phyloP scores from a whole-genome alignment of 73 alveolate species.

The Tetrahymena malaccensis region DNA sequence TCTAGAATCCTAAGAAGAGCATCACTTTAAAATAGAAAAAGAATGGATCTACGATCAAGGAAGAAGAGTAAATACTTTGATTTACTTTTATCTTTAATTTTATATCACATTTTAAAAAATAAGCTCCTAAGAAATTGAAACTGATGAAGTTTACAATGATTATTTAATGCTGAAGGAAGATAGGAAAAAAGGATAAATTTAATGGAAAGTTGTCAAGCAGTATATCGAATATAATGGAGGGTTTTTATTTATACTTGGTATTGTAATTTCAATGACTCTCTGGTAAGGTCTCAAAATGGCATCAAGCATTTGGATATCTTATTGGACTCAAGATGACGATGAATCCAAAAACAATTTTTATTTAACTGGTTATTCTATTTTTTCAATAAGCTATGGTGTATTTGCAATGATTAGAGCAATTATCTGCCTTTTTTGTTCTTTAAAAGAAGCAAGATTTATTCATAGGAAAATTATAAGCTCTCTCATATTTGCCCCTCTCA shows the following conservation, averaged over 20 bases:
- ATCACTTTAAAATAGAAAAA: not conserved
- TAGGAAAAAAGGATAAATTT: not conserved
- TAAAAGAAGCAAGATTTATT: not conserved
- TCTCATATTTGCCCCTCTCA: conserved; percentile 76
- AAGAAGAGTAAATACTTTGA: not conserved
- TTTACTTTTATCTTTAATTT: too few species aligned
- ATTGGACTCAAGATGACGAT: not conserved
- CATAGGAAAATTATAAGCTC: conserved; percentile 42
- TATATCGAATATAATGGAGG: not conserved
- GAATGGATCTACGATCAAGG: not conserved
- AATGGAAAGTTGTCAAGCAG: not conserved
- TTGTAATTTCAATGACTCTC: not conserved
- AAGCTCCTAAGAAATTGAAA: not conserved
- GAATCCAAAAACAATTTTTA: not conserved
- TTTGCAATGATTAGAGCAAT: not conserved
- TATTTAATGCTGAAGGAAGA: not conserved
- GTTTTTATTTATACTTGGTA: not conserved
- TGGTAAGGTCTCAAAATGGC: not conserved
- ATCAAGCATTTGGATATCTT: not conserved
- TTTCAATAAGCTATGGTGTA: not conserved
- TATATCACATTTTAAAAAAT: not conserved
- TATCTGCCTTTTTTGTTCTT: not conserved
- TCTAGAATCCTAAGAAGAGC: not conserved
- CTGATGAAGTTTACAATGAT: not conserved
- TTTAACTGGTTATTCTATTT: not conserved